phyloP scores from a whole-genome alignment of 306 rosid species.

The cucumber (Cucumis sativus) region DNA sequence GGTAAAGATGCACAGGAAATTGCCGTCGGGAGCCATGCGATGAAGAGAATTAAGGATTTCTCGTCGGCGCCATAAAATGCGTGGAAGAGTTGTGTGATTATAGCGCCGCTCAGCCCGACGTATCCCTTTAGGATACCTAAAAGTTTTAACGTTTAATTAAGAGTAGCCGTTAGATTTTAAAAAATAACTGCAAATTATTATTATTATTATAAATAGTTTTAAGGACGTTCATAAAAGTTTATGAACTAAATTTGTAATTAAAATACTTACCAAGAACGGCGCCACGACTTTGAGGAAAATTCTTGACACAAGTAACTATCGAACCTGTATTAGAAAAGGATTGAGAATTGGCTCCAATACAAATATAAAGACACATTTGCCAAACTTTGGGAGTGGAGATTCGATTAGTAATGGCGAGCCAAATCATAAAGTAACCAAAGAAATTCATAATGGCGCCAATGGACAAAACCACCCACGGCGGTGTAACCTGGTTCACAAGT shows the following conservation, averaged over 20 bases:
- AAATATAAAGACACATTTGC: constrained; percentile 14
- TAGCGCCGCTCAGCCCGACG: constrained; percentile 34
- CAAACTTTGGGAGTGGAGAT: not conserved
- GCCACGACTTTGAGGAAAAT: constrained; percentile 59
- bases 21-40: constrained; percentile 23
- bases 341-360: constrained; percentile 8
- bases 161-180: too few relatives aligned
- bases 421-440: constrained; percentile 16
- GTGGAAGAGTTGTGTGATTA: constrained; percentile 20
- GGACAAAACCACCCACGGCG: constrained; percentile 14
- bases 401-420: not conserved
- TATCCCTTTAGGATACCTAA: constrained; percentile 57
- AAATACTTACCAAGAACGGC: constrained; percentile 27
- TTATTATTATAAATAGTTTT: too few relatives aligned
- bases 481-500: constrained; percentile 6
- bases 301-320: constrained; percentile 54
- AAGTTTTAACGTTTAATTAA: too few relatives aligned
- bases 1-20: constrained; percentile 11
- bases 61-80: constrained; percentile 16
- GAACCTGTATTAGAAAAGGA: constrained; percentile 46
- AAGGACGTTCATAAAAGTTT: too few relatives aligned
- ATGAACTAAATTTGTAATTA: too few relatives aligned
- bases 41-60: constrained; percentile 15
- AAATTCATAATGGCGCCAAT: constrained; percentile 6
- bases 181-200: too few relatives aligned